phyloP scores from a whole-genome alignment of 2,329 filamentous ascomycete genomes.

The Aspergillus niger region DNA sequence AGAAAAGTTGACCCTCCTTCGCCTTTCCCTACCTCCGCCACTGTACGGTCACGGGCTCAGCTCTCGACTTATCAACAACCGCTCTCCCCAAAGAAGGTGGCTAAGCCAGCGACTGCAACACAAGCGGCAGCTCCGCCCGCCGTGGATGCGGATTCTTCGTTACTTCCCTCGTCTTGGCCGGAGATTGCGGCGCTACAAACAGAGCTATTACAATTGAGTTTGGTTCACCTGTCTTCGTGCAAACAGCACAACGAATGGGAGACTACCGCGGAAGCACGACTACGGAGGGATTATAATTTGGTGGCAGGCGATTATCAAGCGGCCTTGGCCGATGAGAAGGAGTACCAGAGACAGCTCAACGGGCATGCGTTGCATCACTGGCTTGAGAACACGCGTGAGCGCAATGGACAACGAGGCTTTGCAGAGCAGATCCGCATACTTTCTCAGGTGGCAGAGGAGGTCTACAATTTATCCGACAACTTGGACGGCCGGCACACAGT shows the following conservation, averaged over 20 bases:
- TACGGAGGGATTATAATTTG: constrained; percentile 38
- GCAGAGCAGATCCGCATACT: constrained; percentile 41
- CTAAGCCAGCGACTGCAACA: constrained; percentile 26
- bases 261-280: constrained; percentile 28
- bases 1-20: constrained; percentile 23
- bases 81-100: constrained; percentile 41
- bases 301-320: constrained; percentile 39
- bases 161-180: constrained; percentile 34
- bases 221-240: constrained; percentile 38
- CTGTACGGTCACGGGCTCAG: constrained; percentile 28
- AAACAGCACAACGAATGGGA: constrained; percentile 36
- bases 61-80: constrained; percentile 44
- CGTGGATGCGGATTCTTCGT: constrained; percentile 20
- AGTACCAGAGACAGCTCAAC: constrained; percentile 37
- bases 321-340: constrained; percentile 35
- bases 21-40: constrained; percentile 15
- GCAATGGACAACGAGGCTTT: constrained; percentile 33
- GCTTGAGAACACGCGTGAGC: constrained; percentile 34
- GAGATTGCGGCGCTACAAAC: constrained; percentile 43
- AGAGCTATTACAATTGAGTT: constrained; percentile 47
- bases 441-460: constrained; percentile 43
- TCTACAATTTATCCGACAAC: constrained; percentile 35
- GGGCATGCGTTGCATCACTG: constrained; percentile 38
- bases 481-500: constrained; percentile 32
- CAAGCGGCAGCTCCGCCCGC: constrained; percentile 17